Conservation (phyloP, 2,329 filamentous ascomycete species). For the Juglanconis sp. region DNA sequence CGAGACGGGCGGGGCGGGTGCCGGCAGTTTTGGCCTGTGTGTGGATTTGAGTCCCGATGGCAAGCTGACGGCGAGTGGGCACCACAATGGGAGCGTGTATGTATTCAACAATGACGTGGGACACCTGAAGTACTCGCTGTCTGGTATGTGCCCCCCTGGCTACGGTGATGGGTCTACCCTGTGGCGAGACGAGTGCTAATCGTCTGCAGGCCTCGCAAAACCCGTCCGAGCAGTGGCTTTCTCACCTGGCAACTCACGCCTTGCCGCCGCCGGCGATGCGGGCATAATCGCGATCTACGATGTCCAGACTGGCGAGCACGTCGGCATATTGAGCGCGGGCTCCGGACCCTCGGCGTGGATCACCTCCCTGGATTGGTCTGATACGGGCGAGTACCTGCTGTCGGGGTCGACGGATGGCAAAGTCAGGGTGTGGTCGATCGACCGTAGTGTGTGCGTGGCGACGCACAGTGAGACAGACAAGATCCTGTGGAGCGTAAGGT, state of each 20-base stretch:
- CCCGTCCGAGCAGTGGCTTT: conserved; percentile 84
- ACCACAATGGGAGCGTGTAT: conserved; percentile 88
- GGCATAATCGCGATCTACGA: conserved; percentile 89
- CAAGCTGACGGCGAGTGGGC: conserved; percentile 82
- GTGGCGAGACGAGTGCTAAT: background rate
- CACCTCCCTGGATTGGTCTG: conserved; percentile 86
- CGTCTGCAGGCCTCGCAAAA: conserved; percentile 68
- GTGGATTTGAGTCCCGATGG: conserved; percentile 80
- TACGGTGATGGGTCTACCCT: background rate
- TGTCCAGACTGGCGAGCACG: conserved; percentile 85
- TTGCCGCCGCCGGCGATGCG: conserved; percentile 88
- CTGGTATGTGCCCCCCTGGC: conserved; percentile 51
- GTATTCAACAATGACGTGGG: conserved; percentile 93
- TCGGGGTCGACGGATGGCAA: conserved; percentile 90
- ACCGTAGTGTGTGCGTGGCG: conserved; percentile 78
- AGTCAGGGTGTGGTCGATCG: conserved; percentile 92
- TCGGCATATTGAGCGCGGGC: conserved; percentile 65
- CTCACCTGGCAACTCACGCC: conserved; percentile 76
- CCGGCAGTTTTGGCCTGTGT: conserved; percentile 81
- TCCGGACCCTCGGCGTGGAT: conserved; percentile 82
- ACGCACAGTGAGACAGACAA: conserved; percentile 91
- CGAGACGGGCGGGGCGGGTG: conserved; percentile 58
- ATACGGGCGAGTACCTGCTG: conserved; percentile 86
- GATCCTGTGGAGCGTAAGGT: conserved; percentile 78
- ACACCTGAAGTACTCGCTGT: conserved; percentile 78